Evolutionary conservation across 1,284 basidiomycete genomes (phyloP).

Genomic region (Ceratobasidium sp.): DNA sequence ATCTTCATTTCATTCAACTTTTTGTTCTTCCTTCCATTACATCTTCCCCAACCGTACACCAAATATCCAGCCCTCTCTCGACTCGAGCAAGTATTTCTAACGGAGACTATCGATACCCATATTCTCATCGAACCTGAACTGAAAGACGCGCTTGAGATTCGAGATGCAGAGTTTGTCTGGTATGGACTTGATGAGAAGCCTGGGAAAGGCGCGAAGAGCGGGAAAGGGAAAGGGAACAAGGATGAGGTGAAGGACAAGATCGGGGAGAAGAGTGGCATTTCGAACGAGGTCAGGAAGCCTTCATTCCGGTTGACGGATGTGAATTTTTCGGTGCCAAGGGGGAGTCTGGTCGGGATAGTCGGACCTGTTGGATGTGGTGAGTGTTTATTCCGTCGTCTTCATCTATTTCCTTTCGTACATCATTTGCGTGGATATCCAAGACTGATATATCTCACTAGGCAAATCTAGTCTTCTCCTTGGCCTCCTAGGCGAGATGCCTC

Average conservation of each 20-base stretch:
- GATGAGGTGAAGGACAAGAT: constrained; percentile 26
- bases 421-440: too few relatives aligned
- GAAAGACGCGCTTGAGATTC: constrained; percentile 63
- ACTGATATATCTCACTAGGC: constrained; percentile 45
- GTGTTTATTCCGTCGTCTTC: constrained; percentile 5
- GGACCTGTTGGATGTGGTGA: constrained; percentile 70
- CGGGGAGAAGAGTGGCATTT: constrained; percentile 45
- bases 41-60: not conserved
- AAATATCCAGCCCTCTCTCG: constrained; percentile 61
- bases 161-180: constrained; percentile 73
- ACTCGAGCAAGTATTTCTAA: constrained; percentile 66
- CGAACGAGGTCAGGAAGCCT: constrained; percentile 56
- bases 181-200: constrained; percentile 56
- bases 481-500: constrained; percentile 79
- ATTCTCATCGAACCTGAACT: constrained; percentile 61
- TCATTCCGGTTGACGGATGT: constrained; percentile 60
- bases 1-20: too few relatives aligned
- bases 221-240: constrained; percentile 42
- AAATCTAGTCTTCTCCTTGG: constrained; percentile 77
- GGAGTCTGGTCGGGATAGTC: constrained; percentile 71
- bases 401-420: not conserved
- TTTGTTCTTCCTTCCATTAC: not conserved
- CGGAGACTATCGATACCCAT: constrained; percentile 62
- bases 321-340: constrained; percentile 65
- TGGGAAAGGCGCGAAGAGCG: constrained; percentile 44